phyloP scores from a whole-genome alignment of 371 early-diverging fungal species.

The Apophysomyces trapeziformis region DNA sequence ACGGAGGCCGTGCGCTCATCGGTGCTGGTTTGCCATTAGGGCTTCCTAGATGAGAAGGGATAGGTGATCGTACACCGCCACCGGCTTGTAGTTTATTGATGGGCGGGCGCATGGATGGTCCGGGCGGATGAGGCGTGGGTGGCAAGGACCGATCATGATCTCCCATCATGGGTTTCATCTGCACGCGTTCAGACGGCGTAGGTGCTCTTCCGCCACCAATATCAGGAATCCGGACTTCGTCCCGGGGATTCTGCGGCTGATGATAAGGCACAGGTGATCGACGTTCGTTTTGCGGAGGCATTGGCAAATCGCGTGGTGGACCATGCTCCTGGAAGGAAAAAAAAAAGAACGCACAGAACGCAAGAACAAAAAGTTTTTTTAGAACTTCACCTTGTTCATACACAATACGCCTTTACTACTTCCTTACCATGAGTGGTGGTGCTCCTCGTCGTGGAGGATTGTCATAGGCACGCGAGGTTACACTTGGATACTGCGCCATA shows the following conservation, averaged over 20 bases:
- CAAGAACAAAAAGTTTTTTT: constrained; percentile 1
- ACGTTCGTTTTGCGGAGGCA: constrained; percentile 23
- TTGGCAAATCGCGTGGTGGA: constrained; percentile 37
- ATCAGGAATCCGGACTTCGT: constrained; percentile 40
- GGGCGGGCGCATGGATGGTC: constrained; percentile 13
- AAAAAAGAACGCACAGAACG: neutral
- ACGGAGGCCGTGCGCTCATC: constrained; percentile 14
- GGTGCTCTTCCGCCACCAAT: constrained; percentile 44
- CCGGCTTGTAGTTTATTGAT: constrained; percentile 9
- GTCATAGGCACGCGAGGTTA: constrained; percentile 8
- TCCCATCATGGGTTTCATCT: constrained; percentile 37
- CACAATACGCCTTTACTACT: neutral
- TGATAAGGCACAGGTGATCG: constrained; percentile 29
- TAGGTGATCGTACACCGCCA: constrained; percentile 23
- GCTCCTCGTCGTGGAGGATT: constrained; percentile 15
- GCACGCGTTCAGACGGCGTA: constrained; percentile 35
- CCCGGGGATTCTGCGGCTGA: constrained; percentile 12
- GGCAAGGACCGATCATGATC: constrained; percentile 28
- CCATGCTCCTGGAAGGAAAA: neutral
- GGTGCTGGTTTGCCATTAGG: constrained; percentile 16
- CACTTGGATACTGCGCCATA: constrained; percentile 18
- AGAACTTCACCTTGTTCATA: neutral
- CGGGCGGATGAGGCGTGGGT: constrained; percentile 15
- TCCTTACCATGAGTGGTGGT: neutral
- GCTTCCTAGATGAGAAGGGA: constrained; percentile 23